A percentile compares a stretch with the other conserved stretches of the same genome.
Conservation (phyloP, 768 basidiomycete genomes). For the Boletus reticuloceps region DNA sequence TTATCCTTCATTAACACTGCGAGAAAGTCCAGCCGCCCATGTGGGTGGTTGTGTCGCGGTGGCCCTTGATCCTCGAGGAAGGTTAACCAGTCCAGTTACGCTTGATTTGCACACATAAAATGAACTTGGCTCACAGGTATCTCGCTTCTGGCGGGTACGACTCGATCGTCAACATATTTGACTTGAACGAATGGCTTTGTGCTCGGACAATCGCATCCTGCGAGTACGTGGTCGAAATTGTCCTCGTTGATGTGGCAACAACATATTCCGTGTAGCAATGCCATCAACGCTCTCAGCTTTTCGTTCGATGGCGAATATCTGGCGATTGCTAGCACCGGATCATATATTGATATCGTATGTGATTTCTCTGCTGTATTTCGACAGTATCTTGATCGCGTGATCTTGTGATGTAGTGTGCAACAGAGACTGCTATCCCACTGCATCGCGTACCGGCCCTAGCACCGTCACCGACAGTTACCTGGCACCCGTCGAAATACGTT, state of each 20-base stretch:
- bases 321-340: constrained; percentile 69
- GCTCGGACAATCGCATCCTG: constrained; percentile 72
- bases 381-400: neutral
- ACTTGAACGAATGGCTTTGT: constrained; percentile 78
- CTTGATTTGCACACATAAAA: neutral
- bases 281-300: constrained; percentile 73
- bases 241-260: neutral
- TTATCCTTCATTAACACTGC: constrained; percentile 57
- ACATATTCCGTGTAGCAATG: constrained; percentile 44
- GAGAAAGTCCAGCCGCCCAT: constrained; percentile 69
- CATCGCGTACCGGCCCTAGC: constrained; percentile 75
- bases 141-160: constrained; percentile 79
- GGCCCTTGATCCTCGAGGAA: constrained; percentile 77
- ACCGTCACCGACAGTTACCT: constrained; percentile 71
- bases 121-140: constrained; percentile 43
- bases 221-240: constrained; percentile 54
- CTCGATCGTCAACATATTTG: constrained; percentile 81
- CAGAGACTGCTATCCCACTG: constrained; percentile 69
- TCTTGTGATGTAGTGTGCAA: constrained; percentile 56
- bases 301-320: constrained; percentile 83
- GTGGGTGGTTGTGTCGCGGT: constrained; percentile 78
- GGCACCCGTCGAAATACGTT: constrained; percentile 82
- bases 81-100: constrained; percentile 33
- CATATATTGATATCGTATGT: constrained; percentile 76
- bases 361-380: neutral